Percentiles rank a stretch among this genome's conserved stretches.
phyloP scores from a whole-genome alignment of 139 green algal species.

The Edaphochlamys debaryana region DNA sequence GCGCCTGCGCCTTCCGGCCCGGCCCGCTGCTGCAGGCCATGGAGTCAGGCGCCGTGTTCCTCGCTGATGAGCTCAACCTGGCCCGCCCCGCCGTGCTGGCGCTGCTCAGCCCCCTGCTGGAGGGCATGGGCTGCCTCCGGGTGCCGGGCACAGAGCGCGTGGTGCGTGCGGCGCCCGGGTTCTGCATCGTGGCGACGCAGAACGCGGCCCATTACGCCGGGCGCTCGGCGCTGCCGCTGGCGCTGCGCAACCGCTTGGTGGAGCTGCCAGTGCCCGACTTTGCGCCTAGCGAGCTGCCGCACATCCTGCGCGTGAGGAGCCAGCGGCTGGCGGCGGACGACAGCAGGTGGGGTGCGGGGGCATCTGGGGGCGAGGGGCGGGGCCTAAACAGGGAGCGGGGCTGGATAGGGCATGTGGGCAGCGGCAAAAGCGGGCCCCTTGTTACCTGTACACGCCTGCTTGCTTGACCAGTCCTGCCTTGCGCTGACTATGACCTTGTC shows the following conservation, averaged over 20 bases:
- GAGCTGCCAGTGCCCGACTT: constrained; percentile 48
- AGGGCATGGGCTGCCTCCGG: constrained; percentile 27
- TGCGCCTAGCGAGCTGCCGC: constrained; percentile 17
- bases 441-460: too few relatives aligned
- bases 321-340: not conserved
- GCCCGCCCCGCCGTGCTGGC: constrained; percentile 36
- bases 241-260: constrained; percentile 52
- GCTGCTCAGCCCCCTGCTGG: constrained; percentile 50
- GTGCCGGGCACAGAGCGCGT: constrained; percentile 28
- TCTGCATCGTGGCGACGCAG: constrained; percentile 56
- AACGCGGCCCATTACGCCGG: constrained; percentile 31
- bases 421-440: too few relatives aligned
- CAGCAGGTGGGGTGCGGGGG: constrained; percentile 6
- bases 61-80: constrained; percentile 60
- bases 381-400: too few relatives aligned
- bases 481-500: too few relatives aligned
- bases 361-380: too few relatives aligned
- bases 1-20: constrained; percentile 39
- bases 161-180: constrained; percentile 31
- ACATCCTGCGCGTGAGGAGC: constrained; percentile 21
- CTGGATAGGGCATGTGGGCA: too few relatives aligned
- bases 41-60: constrained; percentile 45
- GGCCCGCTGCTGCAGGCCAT: constrained; percentile 47
- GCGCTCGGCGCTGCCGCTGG: constrained; percentile 40
- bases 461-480: too few relatives aligned